Percentiles rank a stretch among this genome's conserved stretches.
phyloP scores from a whole-genome alignment of 108 stramenopile species.

The Cylindrotheca fusiformis region DNA sequence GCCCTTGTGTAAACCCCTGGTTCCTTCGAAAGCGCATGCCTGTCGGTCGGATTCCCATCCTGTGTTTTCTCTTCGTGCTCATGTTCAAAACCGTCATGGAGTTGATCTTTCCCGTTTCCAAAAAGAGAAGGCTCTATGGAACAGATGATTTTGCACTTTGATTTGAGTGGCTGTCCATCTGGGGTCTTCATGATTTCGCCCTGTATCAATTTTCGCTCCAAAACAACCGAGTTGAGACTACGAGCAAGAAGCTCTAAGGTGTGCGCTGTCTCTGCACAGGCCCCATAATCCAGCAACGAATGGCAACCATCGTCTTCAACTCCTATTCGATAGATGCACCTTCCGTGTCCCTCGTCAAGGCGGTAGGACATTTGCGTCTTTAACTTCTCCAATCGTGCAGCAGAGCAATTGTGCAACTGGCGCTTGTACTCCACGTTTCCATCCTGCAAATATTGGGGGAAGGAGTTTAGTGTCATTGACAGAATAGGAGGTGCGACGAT shows the following conservation, averaged over 20 bases:
- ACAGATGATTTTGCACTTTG: not conserved
- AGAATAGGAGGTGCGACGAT: not conserved
- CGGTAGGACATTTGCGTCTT: constrained; percentile 87
- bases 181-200: constrained; percentile 42
- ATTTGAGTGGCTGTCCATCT: constrained; percentile 9
- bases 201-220: constrained; percentile 76
- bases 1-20: constrained; percentile 62
- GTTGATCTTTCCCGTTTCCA: constrained; percentile 16
- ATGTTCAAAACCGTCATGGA: constrained; percentile 43
- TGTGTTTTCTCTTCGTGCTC: constrained; percentile 42
- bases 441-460: constrained; percentile 32
- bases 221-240: constrained; percentile 72
- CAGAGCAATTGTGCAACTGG: constrained; percentile 57
- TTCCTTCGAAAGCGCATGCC: not conserved
- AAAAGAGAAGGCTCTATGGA: not conserved
- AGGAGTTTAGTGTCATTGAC: not conserved
- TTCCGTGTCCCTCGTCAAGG: constrained; percentile 74
- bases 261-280: constrained; percentile 60
- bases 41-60: constrained; percentile 34
- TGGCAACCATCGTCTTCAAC: constrained; percentile 90
- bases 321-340: constrained; percentile 66
- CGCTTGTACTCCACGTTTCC: constrained; percentile 84
- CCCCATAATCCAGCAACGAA: constrained; percentile 64
- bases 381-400: constrained; percentile 67
- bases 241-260: constrained; percentile 72